Conservation (phyloP, 441 rosid genomes). For the Rhodomyrtus psidioides region DNA sequence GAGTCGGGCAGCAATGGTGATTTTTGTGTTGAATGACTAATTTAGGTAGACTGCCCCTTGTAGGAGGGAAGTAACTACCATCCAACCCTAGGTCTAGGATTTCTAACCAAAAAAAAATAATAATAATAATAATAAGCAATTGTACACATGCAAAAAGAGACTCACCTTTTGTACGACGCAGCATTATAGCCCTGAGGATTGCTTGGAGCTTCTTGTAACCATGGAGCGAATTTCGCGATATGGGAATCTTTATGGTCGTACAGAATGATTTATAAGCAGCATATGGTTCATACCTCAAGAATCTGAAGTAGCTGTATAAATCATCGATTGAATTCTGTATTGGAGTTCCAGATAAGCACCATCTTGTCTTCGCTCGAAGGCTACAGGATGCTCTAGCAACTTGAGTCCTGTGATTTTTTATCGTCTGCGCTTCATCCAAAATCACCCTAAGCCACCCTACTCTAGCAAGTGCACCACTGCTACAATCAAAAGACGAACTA, state of each 20-base stretch:
- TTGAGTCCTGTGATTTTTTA: slow-evolving; percentile 93
- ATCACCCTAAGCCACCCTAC: slow-evolving; percentile 85
- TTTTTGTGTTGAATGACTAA: too few relatives aligned
- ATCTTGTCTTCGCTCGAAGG: slow-evolving; percentile 90
- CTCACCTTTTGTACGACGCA: slow-evolving; percentile 95
- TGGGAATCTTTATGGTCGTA: slow-evolving; percentile 61
- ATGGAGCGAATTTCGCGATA: slow-evolving; percentile 53
- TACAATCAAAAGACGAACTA: slow-evolving; percentile 40
- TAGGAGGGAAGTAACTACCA: background rate
- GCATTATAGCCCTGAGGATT: slow-evolving; percentile 83
- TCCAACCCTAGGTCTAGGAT: background rate
- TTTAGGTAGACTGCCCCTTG: background rate
- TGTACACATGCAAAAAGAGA: background rate
- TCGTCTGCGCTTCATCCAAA: slow-evolving; percentile 97
- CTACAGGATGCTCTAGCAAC: slow-evolving; percentile 91
- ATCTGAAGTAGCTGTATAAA: slow-evolving; percentile 91
- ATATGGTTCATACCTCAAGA: slow-evolving; percentile 88
- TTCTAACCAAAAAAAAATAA: background rate
- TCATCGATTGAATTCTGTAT: slow-evolving; percentile 91
- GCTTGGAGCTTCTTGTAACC: slow-evolving; percentile 98
- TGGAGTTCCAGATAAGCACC: slow-evolving; percentile 99
- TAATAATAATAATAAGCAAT: background rate
- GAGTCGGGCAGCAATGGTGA: background rate
- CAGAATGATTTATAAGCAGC: slow-evolving; percentile 57
- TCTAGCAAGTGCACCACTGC: slow-evolving; percentile 64